Conservation (phyloP, 2,329 filamentous ascomycete species). For the Tympanopsis confertula region DNA sequence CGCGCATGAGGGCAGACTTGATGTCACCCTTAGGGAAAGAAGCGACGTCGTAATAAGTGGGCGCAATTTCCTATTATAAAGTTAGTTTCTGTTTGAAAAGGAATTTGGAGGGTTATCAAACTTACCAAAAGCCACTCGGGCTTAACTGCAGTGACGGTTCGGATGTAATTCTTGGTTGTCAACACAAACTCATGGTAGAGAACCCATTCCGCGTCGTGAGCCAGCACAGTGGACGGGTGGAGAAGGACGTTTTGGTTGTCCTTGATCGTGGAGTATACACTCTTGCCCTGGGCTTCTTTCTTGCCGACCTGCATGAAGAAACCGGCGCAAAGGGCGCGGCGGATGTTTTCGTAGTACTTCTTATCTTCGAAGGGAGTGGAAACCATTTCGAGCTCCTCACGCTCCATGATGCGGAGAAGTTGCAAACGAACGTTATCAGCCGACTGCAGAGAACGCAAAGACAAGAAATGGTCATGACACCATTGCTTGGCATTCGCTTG, state of each 20-base stretch:
- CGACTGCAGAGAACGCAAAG: conserved; percentile 74
- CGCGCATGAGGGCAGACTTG: background rate
- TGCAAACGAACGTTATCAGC: conserved; percentile 90
- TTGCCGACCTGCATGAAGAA: conserved; percentile 99
- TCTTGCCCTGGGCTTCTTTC: conserved; percentile 67
- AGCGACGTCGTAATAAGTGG: conserved; percentile 1
- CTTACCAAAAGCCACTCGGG: conserved; percentile 88
- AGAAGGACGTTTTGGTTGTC: conserved; percentile 89
- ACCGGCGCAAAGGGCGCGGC: conserved; percentile 77
- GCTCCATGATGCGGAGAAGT: conserved; percentile 94
- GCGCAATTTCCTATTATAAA: background rate
- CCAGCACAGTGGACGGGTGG: conserved; percentile 83
- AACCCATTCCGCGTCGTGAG: conserved; percentile 88
- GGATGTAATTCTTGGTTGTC: conserved; percentile 95
- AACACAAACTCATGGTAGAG: conserved; percentile 97
- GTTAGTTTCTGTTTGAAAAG: background rate
- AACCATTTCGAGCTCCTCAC: conserved; percentile 70
- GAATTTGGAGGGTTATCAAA: conserved; percentile 3
- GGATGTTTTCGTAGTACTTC: conserved; percentile 96
- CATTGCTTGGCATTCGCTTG: conserved; percentile 67
- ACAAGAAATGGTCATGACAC: conserved; percentile 96
- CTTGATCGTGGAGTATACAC: conserved; percentile 80
- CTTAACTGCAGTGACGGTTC: conserved; percentile 81
- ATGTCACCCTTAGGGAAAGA: background rate
- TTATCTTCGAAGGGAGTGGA: conserved; percentile 88